Percentiles rank a stretch among this genome's conserved stretches.
Conservation (phyloP, 108 stramenopile genomes). For the Cyclotella kingstonii region DNA sequence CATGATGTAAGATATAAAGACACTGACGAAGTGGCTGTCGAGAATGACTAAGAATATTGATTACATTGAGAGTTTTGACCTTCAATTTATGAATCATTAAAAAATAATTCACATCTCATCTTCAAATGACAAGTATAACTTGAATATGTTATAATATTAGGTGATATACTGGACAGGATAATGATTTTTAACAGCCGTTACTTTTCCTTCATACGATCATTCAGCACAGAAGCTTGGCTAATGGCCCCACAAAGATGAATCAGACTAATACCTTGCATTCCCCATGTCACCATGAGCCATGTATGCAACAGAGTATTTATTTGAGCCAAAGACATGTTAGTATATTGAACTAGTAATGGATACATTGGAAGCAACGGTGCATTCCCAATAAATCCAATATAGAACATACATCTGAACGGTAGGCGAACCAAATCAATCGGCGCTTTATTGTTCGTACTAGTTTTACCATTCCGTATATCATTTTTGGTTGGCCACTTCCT, state of each 20-base stretch:
- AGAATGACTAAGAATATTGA: no score
- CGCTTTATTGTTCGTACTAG: constrained; percentile 3
- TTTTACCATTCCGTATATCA: not conserved
- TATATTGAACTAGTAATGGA: constrained; percentile 71
- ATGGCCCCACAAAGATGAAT: constrained; percentile 40
- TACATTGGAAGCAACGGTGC: constrained; percentile 81
- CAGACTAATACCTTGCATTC: constrained; percentile 70
- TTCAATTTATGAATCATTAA: no score
- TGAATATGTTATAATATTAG: no score
- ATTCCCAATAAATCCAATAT: constrained; percentile 74
- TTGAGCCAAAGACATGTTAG: constrained; percentile 52
- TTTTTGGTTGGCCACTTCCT: constrained; percentile 6
- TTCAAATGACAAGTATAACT: no score
- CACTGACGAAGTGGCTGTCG: no score
- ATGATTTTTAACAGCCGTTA: no score
- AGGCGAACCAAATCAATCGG: constrained; percentile 5
- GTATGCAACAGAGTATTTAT: constrained; percentile 77
- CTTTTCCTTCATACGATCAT: no score
- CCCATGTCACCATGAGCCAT: constrained; percentile 78
- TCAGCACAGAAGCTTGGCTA: no score
- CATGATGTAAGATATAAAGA: no score
- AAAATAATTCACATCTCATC: no score
- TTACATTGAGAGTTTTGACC: no score
- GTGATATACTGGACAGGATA: no score
- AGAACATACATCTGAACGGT: constrained; percentile 33